These are phyloP conservation scores for Xylariomycetidae sp. DNA, from an alignment of 2,329 filamentous ascomycete species.

Conservation along the genomic window DNA sequence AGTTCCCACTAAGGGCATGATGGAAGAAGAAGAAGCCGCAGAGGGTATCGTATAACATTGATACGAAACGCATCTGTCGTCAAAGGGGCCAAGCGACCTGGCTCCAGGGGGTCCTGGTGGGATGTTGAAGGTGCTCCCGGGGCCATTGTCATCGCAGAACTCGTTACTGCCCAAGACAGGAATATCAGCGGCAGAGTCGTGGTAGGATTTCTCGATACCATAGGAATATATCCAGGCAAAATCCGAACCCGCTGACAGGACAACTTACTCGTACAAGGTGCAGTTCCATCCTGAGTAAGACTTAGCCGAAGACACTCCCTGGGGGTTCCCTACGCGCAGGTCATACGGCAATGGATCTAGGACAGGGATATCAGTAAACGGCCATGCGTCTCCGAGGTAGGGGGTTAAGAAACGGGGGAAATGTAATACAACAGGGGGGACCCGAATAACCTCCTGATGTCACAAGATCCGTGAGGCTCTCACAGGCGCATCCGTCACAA, in stretches of 20 bases:
- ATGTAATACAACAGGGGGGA: constrained; percentile 18
- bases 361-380: neutral
- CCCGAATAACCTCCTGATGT: constrained; percentile 13
- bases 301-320: constrained; percentile 20
- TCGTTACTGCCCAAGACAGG: constrained; percentile 9
- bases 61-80: constrained; percentile 15
- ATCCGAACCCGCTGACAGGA: too few relatives aligned
- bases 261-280: constrained; percentile 18
- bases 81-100: constrained; percentile 11
- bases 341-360: constrained; percentile 17
- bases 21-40: neutral
- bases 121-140: constrained; percentile 12
- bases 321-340: constrained; percentile 17
- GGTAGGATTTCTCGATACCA: neutral
- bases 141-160: constrained; percentile 10
- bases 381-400: neutral
- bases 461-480: constrained; percentile 12
- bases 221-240: neutral
- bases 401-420: neutral
- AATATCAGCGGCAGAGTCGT: neutral
- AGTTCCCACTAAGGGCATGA: too few relatives aligned
- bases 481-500: constrained; percentile 17
- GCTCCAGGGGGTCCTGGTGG: constrained; percentile 14
- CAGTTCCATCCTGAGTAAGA: constrained; percentile 21
- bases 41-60: constrained; percentile 10